Evolutionary conservation across 2,329 filamentous ascomycete genomes (phyloP), one percentile per base, ranked within the genome.

Genomic region (Lasiodiplodia gonubiensis): DNA sequence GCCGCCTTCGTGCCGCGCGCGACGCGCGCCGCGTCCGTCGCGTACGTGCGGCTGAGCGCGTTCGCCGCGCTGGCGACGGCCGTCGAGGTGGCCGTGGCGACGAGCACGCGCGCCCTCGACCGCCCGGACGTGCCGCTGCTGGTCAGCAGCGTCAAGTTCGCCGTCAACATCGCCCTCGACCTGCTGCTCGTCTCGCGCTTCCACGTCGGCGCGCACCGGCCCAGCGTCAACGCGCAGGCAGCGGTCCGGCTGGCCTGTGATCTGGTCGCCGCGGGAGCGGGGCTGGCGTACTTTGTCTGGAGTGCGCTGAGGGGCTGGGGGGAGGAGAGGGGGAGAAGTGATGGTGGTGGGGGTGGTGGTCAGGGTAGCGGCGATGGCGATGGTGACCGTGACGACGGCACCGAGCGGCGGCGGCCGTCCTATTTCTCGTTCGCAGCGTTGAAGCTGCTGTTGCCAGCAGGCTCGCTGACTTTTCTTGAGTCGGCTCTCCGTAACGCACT

Each of bases 71-170:
- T 92, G 0, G 86, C 85, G 63, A 87, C 86, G 0, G 84, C 89
- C 0, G 76, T 92, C 4, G 88, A 92, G 73, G 85, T 85, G 0
- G 86, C 89, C 0, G 86, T 92, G 0, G 82, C 86, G 0, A 81
- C 84, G 1, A 84, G 85, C 0, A 91, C 89, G 0, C 80, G 90
- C 52, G 88, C 90, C 0, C 77, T 93, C 1, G 90, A 92, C 74
- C 84, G 86, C 61, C 90, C 90, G 0, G 89, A 92, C 72, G 88
- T 92, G 0, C 89, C 89, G 0, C 78, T 92, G 0, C 72, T 90
- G 0, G 89, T 92, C 70, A 91, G 86, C 74, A 84, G 82, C 0
- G 80, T 84, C 63, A 90, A 90, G 70, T 90, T 92, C 64, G 78
- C 81, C 0, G 75, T 90, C 68, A 92, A 92, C 71, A 92, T 92